phyloP scores from a whole-genome alignment of 23 red algal species.

The Agarophyton chilense region DNA sequence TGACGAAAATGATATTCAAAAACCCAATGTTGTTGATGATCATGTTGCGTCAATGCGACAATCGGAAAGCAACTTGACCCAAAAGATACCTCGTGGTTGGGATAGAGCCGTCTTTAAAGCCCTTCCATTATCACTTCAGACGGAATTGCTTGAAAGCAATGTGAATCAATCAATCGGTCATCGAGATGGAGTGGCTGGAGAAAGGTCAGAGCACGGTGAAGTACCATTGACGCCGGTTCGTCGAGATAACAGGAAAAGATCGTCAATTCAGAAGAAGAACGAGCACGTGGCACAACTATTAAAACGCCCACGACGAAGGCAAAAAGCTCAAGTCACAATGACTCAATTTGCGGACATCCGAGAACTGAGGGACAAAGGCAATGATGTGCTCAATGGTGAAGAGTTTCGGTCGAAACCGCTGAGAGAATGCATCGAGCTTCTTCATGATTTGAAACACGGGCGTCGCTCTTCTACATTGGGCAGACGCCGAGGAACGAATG shows the following conservation, averaged over 20 bases:
- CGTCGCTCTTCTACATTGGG: conserved; percentile 3
- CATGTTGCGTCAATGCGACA: neutral
- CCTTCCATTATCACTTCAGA: neutral
- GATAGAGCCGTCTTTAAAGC: conserved; percentile 24
- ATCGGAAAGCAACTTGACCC: neutral
- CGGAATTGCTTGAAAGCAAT: neutral
- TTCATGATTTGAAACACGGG: conserved; percentile 41
- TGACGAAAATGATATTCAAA: neutral
- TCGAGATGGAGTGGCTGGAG: neutral
- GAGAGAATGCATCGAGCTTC: conserved; percentile 54
- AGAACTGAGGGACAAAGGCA: conserved; percentile 35
- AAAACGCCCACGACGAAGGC: conserved; percentile 9
- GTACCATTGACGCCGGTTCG: neutral
- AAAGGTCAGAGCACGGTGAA: neutral
- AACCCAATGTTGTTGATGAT: neutral
- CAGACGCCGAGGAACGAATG: neutral
- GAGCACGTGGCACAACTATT: neutral
- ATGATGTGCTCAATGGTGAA: conserved; percentile 54
- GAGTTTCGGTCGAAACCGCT: conserved; percentile 49
- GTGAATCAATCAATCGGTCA: neutral
- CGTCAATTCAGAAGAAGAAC: neutral
- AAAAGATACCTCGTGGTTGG: conserved; percentile 6
- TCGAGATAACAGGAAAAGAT: neutral
- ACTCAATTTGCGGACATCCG: conserved; percentile 68
- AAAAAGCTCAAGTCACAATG: conserved; percentile 56